phyloP scores from a whole-genome alignment of 441 rosid species.

The Pelargonium australe region DNA sequence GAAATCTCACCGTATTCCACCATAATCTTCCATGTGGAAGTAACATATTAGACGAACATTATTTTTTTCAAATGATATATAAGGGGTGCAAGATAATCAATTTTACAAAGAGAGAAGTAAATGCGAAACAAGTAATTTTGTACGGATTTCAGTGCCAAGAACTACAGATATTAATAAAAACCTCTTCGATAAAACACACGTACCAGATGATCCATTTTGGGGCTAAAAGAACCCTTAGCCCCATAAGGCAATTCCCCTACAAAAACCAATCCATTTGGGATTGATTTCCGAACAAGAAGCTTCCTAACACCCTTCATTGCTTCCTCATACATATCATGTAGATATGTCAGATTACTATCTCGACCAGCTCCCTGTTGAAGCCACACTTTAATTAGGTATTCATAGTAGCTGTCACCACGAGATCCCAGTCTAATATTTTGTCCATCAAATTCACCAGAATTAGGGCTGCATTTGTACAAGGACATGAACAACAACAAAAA shows the following conservation, averaged over 20 bases:
- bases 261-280: constrained; percentile 77
- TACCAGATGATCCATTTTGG: constrained; percentile 99
- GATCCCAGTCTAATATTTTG: constrained; percentile 94
- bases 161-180: too few species aligned
- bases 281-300: constrained; percentile 70
- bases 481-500: constrained; percentile 19
- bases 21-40: neutral
- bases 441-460: constrained; percentile 76
- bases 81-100: neutral
- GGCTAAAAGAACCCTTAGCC: constrained; percentile 60
- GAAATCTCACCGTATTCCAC: neutral
- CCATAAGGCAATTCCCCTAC: constrained; percentile 95
- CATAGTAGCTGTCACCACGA: constrained; percentile 98
- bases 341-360: constrained; percentile 49
- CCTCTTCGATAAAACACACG: constrained; percentile 18
- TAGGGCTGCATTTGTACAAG: constrained; percentile 54
- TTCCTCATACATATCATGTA: constrained; percentile 79
- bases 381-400: constrained; percentile 92
- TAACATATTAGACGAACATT: neutral
- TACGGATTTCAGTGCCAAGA: neutral
- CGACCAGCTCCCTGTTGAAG: constrained; percentile 62
- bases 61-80: neutral
- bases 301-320: constrained; percentile 92
- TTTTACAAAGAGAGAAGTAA: neutral
- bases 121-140: neutral